phyloP scores from a whole-genome alignment of 139 green algal genomes.

The Coccomyxa sp. region DNA sequence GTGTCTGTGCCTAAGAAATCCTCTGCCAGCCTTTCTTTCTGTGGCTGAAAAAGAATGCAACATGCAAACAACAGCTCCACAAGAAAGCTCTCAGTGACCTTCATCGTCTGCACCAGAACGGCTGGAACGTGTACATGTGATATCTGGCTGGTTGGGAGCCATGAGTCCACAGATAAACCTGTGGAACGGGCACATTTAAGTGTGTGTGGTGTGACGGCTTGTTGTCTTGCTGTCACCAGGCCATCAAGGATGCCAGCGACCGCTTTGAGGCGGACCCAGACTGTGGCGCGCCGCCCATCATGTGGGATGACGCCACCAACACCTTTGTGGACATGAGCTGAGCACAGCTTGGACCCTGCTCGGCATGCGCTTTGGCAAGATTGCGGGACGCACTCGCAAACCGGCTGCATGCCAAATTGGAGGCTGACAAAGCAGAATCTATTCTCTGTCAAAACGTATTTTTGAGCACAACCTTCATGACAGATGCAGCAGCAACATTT shows the following conservation, averaged over 20 bases:
- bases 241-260: background rate
- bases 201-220: background rate
- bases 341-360: no score
- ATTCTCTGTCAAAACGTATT: no score
- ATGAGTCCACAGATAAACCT: background rate
- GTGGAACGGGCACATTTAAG: background rate
- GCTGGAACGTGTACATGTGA: background rate
- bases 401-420: no score
- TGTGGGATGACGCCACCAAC: background rate
- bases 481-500: no score
- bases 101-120: background rate
- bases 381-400: no score
- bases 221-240: background rate
- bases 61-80: background rate
- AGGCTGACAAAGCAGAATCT: no score
- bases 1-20: background rate
- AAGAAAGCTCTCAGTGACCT: background rate
- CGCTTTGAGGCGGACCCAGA: background rate
- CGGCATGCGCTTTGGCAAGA: no score
- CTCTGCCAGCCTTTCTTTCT: background rate
- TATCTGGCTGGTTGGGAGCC: background rate
- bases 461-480: no score
- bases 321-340: no score
- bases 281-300: conserved; percentile 2
- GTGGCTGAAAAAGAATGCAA: background rate